These are phyloP conservation scores for Neopestalotiopsis sp. DNA, from an alignment of 2,329 filamentous ascomycete species.

Conservation along the genomic window DNA sequence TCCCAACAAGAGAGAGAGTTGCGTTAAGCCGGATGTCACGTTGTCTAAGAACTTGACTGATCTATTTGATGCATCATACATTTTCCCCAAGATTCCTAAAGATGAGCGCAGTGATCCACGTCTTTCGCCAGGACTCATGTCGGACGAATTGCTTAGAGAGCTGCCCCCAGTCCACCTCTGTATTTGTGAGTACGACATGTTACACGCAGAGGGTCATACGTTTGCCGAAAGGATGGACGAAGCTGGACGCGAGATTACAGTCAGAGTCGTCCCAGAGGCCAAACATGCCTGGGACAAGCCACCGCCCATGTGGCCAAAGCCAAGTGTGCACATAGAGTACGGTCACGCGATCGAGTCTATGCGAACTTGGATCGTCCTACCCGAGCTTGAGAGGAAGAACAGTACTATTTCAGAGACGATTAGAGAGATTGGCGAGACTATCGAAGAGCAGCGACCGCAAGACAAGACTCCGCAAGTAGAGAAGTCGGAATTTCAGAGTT, in stretches of 20 bases:
- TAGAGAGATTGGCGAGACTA: background rate
- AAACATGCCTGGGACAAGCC: conserved; percentile 57
- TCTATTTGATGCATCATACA: conserved; percentile 66
- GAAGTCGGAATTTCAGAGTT: conserved; percentile 5
- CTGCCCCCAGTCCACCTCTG: conserved; percentile 33
- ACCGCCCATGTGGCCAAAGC: conserved; percentile 48
- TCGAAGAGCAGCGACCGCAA: background rate
- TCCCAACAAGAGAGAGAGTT: conserved; percentile 57
- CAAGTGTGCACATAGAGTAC: conserved; percentile 51
- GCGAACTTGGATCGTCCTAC: conserved; percentile 40
- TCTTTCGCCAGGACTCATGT: conserved; percentile 51
- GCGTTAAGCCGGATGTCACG: conserved; percentile 59
- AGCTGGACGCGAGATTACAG: conserved; percentile 36
- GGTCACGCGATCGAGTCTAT: conserved; percentile 46
- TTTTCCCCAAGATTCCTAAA: conserved; percentile 53
- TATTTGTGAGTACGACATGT: conserved; percentile 37
- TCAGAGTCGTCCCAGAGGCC: conserved; percentile 51
- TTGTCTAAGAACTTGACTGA: conserved; percentile 61
- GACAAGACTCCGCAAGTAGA: conserved; percentile 10
- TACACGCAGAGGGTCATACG: conserved; percentile 31
- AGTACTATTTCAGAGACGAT: background rate
- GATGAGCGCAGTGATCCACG: conserved; percentile 54
- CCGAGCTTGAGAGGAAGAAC: background rate
- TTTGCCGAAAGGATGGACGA: conserved; percentile 28
- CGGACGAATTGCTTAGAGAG: conserved; percentile 26